A percentile compares a stretch with the other conserved stretches of the same genome.
phyloP scores from a whole-genome alignment of 2,329 filamentous ascomycete species.

The Cadophora malorum region DNA sequence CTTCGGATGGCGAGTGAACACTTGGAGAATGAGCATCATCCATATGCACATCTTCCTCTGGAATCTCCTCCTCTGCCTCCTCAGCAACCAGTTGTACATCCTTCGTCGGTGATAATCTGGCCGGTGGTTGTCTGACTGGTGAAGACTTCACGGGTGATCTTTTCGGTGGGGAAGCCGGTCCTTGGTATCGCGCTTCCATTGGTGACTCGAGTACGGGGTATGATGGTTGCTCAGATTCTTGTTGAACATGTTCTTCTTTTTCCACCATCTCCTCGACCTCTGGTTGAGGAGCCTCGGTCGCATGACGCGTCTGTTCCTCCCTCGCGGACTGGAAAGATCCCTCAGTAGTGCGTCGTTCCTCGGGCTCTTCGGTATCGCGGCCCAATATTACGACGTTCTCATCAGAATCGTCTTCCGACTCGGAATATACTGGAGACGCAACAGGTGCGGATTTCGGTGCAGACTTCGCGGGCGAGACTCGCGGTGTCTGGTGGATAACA shows the following conservation, averaged over 20 bases:
- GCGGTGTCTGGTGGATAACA: slow-evolving; percentile 8
- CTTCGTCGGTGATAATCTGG: slow-evolving; percentile 27
- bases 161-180: slow-evolving; percentile 35
- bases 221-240: slow-evolving; percentile 26
- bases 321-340: slow-evolving; percentile 52
- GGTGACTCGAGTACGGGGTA: slow-evolving; percentile 40
- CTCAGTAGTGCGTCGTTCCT: slow-evolving; percentile 40
- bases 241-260: slow-evolving; percentile 15
- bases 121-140: slow-evolving; percentile 22
- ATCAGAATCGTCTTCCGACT: slow-evolving; percentile 24
- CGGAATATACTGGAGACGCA: slow-evolving; percentile 11
- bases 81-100: slow-evolving; percentile 18
- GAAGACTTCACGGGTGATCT: slow-evolving; percentile 32
- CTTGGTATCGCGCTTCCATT: slow-evolving; percentile 31
- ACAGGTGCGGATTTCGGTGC: slow-evolving; percentile 18
- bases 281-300: slow-evolving; percentile 23
- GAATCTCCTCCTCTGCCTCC: slow-evolving; percentile 10
- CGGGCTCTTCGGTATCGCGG: slow-evolving; percentile 38
- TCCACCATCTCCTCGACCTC: slow-evolving; percentile 20
- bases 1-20: slow-evolving; percentile 64
- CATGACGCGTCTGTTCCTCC: slow-evolving; percentile 51
- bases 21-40: slow-evolving; percentile 53
- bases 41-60: slow-evolving; percentile 43
- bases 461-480: slow-evolving; percentile 26
- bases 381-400: slow-evolving; percentile 30